Evolutionary conservation across 306 rosid genomes (phyloP).

Genomic region (Cucurbita pepo): DNA sequence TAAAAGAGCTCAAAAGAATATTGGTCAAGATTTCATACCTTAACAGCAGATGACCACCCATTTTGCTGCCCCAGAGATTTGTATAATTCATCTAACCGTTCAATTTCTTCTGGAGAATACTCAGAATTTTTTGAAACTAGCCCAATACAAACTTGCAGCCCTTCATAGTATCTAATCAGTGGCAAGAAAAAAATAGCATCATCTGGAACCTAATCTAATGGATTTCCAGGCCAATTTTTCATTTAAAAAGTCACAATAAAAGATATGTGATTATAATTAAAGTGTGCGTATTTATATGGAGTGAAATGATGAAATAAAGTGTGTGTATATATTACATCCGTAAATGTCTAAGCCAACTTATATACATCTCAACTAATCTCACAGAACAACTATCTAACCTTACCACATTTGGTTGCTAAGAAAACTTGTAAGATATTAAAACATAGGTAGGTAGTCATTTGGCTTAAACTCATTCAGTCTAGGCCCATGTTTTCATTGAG

Average conservation of each 20-base stretch:
- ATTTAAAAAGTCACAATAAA: neutral
- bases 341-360: neutral
- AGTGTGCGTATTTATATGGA: neutral
- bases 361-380: neutral
- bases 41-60: slow-evolving; percentile 89
- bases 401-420: neutral
- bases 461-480: neutral
- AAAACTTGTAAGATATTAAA: neutral
- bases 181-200: neutral
- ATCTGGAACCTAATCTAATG: neutral
- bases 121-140: slow-evolving; percentile 48
- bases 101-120: slow-evolving; percentile 57
- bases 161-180: slow-evolving; percentile 67
- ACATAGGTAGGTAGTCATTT: neutral
- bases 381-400: neutral
- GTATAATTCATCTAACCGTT: slow-evolving; percentile 56
- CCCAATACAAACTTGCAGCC: slow-evolving; percentile 85
- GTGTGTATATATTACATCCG: neutral
- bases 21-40: slow-evolving; percentile 28
- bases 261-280: neutral
- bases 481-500: neutral
- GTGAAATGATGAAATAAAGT: neutral
- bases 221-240: neutral
- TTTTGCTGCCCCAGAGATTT: slow-evolving; percentile 53
- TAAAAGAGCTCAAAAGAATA: neutral